Evolutionary conservation across 2,329 filamentous ascomycete species (phyloP), one percentile per base, ranked within the genome.

Genomic region (Aureobasidium lini): DNA sequence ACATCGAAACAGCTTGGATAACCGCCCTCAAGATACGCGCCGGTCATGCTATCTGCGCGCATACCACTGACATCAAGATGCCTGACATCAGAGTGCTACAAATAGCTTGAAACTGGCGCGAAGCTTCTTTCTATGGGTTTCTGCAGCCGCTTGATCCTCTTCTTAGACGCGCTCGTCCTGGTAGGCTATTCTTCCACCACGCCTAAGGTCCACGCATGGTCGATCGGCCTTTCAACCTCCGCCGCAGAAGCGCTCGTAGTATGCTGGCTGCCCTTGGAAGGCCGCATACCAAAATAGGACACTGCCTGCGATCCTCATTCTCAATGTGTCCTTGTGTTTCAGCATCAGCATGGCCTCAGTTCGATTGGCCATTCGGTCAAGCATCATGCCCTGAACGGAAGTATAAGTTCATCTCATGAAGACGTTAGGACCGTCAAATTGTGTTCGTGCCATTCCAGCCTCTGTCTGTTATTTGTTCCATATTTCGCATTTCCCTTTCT

Each of bases 41-140:
- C 37, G 8, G 18, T 8, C 6, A n/a, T 16, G 13, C 13, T 13
- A n/a, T 47, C 37, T 15, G 31, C 52, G 52, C 52, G 40, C 40
- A 56, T 46, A 44, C 40, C 52, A 54, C 40, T 28, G 52, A 56
- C 29, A 46, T 7, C 8, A 43, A 23, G 18, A 43, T 54, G 28
- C 29, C 36, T 54, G 50, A 54, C 29, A 42, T 50, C 47, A 32
- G 8, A 52, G n/a, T 44, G 28, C 43, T 28, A 57, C 34, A 40
- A 60, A 60, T 56, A 57, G 36, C 34, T 13, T 61, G 64, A 68
- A 68, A 69, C 66, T 69, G 65, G 66, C 69, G 69, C 69, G 67
- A 64, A 59, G 64, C 62, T 62, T 60, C 54, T 59, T 58, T 44
- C 42, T 59, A 59, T 43, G 50, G 52, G 60, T 62, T 62, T 58